Evolutionary conservation across 148 eudicot genomes (phyloP).

Genomic region (Camellia granthamiana): DNA sequence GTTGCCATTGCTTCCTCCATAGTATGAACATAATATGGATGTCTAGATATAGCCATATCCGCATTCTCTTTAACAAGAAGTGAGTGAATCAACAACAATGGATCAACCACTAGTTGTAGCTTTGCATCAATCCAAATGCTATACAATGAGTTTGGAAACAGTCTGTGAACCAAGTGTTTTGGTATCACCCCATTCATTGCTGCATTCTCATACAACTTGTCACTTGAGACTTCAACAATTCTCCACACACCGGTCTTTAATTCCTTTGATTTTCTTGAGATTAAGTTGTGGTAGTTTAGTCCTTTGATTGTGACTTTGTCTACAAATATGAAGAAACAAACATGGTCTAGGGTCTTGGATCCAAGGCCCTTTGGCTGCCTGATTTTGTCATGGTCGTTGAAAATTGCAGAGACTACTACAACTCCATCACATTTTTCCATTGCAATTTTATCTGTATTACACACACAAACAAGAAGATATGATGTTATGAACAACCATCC

Average conservation of each 20-base stretch:
- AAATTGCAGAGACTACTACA: constrained; percentile 85
- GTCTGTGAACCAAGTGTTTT: constrained; percentile 81
- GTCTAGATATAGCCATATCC: constrained; percentile 88
- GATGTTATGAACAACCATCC: background rate
- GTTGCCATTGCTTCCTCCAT: constrained; percentile 98
- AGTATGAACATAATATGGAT: constrained; percentile 67
- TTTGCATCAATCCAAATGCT: constrained; percentile 94
- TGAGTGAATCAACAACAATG: constrained; percentile 72
- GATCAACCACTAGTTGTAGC: constrained; percentile 84
- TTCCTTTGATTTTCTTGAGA: constrained; percentile 30
- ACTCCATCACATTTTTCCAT: constrained; percentile 67
- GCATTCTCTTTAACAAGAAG: constrained; percentile 54
- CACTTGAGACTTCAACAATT: constrained; percentile 45
- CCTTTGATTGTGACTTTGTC: constrained; percentile 61
- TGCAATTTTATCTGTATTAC: constrained; percentile 45
- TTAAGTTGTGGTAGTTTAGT: constrained; percentile 51
- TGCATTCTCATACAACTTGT: constrained; percentile 49
- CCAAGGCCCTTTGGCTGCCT: constrained; percentile 87
- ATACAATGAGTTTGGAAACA: constrained; percentile 70
- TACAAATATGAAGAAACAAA: constrained; percentile 88
- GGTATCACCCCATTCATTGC: constrained; percentile 95
- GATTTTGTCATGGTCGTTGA: constrained; percentile 88
- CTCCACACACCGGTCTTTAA: constrained; percentile 80
- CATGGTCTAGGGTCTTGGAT: constrained; percentile 59
- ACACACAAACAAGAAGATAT: background rate